A percentile compares a stretch with the other conserved stretches of the same genome.
phyloP scores from a whole-genome alignment of 2,329 filamentous ascomycete genomes.

The Botrytis sinoallii region DNA sequence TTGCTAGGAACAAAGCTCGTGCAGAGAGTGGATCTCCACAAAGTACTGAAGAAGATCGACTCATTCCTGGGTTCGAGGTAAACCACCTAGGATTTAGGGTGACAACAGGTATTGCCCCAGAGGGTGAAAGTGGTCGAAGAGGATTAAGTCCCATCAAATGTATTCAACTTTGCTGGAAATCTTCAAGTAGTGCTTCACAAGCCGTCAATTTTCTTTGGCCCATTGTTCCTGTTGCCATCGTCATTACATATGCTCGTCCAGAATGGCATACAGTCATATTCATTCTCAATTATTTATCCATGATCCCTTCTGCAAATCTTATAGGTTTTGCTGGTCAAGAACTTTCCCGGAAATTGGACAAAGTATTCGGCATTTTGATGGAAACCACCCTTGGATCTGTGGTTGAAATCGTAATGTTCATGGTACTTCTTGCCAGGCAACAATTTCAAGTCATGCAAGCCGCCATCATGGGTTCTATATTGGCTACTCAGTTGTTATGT shows the following conservation, averaged over 20 bases:
- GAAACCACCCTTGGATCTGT: constrained; percentile 67
- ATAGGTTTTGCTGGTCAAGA: constrained; percentile 73
- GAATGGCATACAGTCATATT: constrained; percentile 64
- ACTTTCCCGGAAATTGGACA: constrained; percentile 70
- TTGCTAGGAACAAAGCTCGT: not conserved
- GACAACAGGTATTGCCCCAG: constrained; percentile 42
- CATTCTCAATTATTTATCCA: constrained; percentile 69
- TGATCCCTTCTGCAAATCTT: constrained; percentile 73
- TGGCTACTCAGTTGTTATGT: constrained; percentile 79
- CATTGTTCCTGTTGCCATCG: constrained; percentile 69
- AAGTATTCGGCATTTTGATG: constrained; percentile 62
- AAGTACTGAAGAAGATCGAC: not conserved
- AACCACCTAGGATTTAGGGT: constrained; percentile 31
- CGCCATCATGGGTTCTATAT: constrained; percentile 77
- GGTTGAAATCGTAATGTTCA: constrained; percentile 80
- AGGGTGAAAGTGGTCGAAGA: constrained; percentile 65
- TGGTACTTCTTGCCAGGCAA: constrained; percentile 59
- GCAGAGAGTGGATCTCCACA: not conserved
- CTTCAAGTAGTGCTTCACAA: constrained; percentile 60
- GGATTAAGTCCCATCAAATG: constrained; percentile 65
- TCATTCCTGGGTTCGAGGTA: constrained; percentile 17
- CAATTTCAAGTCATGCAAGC: constrained; percentile 72
- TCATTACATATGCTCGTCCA: constrained; percentile 52
- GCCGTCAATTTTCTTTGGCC: constrained; percentile 72
- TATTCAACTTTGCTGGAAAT: constrained; percentile 59